Base-by-base conservation (phyloP, 1,139 yeast species). In the Yamadazyma blattariae region DNA sequence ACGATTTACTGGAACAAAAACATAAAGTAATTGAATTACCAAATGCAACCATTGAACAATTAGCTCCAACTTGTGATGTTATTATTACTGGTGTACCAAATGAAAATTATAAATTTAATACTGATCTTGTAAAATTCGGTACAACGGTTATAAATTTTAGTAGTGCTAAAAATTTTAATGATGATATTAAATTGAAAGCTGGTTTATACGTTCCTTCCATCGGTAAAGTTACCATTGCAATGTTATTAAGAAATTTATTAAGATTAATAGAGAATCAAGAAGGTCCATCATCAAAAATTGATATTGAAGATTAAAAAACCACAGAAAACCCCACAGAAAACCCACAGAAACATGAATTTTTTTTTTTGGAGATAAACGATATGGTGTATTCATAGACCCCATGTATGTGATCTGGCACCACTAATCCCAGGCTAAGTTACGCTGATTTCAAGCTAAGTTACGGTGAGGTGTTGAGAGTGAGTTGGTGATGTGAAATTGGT, bases 81-180 rank as follows among this genome's bases (percentile, higher is more conserved):
- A 79, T 92, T 37, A 85, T 92, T 47, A 92, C 98, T 2, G 98
- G 98, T 35, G 98, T 92, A 6, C 98, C 98, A 5, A 73, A 84
- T 2, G 78, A 82, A 17, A 54, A 57, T 30, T 92, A 90, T 67
- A 89, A 88, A 61, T 89, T 90, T 61, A 96, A 97, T 24, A 74
- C 85, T 5, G 83, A 84, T 41, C 71, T 72, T 47, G 79, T 90
- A 40, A 78, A 80, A 52, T 81, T 89, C 50, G 98, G 98, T 32
- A 87, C 97, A 10, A 85, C 86, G 11, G 87, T 89, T 51, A 82
- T 92, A 42, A 92, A 92, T 60, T 92, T 92, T 54, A 80, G 96
- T 18, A 83, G 94, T 48, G 83, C 80, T 38, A 88, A 86, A 70
- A 92, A 92, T 65, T 92, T 94, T 59, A 71, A 76, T 44, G 89